phyloP scores from a whole-genome alignment of 768 basidiomycete genomes.

The Kwoniella europaea region DNA sequence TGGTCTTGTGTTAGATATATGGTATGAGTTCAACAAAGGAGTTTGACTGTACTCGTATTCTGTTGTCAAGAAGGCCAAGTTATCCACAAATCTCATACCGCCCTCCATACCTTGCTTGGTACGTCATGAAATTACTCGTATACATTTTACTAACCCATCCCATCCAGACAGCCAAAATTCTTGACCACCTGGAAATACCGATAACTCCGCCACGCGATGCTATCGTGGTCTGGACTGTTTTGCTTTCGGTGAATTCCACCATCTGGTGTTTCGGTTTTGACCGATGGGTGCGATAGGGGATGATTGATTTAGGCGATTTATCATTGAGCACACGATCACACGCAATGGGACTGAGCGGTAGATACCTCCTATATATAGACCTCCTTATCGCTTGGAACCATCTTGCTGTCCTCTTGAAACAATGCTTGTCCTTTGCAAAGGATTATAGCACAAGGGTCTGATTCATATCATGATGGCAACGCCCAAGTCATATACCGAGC shows the following conservation, averaged over 20 bases:
- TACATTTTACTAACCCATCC: no score
- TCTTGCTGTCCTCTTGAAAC: no score
- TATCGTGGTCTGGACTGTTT: background rate
- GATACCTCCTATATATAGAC: background rate
- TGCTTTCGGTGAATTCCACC: background rate
- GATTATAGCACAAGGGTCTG: background rate
- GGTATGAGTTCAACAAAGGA: background rate
- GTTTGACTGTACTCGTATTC: background rate
- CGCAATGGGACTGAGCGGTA: background rate
- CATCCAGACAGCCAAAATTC: constrained; percentile 7
- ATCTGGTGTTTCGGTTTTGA: background rate
- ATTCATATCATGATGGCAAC: background rate
- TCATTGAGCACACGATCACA: constrained; percentile 7
- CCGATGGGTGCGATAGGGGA: background rate
- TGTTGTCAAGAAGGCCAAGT: background rate
- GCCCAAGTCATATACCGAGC: constrained; percentile 15
- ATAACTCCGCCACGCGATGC: constrained; percentile 6
- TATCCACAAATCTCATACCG: no score
- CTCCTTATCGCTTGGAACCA: background rate
- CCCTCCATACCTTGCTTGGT: no score
- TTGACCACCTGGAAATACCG: background rate
- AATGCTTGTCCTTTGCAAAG: no score
- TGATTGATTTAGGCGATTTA: background rate
- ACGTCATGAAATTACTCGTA: background rate
- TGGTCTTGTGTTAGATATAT: background rate